phyloP scores from a whole-genome alignment of 192 early-diverging fungal species.

The Rhizophagus prolifer region DNA sequence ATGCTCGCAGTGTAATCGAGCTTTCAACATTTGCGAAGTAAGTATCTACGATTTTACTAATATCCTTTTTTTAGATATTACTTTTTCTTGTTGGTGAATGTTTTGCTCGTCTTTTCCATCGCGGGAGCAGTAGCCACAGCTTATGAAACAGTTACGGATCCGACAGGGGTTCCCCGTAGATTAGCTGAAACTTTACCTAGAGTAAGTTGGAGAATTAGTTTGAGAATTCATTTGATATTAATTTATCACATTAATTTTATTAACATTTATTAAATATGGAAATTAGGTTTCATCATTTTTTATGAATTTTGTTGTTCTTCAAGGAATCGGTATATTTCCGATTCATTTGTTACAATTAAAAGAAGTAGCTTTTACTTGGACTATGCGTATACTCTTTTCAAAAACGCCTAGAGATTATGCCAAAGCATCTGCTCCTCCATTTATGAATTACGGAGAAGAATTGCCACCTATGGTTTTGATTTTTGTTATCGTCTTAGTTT shows the following conservation, averaged over 20 bases:
- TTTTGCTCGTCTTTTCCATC: constrained; percentile 72
- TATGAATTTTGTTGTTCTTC: constrained; percentile 70
- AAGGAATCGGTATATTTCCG: constrained; percentile 69
- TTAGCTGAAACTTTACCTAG: constrained; percentile 67
- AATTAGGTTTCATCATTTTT: constrained; percentile 71
- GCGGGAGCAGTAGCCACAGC: constrained; percentile 66
- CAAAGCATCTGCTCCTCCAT: constrained; percentile 66
- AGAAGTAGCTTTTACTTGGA: constrained; percentile 54
- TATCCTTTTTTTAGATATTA: constrained; percentile 52
- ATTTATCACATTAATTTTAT: not conserved
- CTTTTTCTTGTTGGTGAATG: constrained; percentile 75
- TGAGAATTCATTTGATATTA: not conserved
- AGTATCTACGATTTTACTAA: not conserved
- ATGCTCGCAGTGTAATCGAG: constrained; percentile 45
- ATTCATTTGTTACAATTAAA: constrained; percentile 68
- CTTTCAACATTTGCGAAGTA: constrained; percentile 36
- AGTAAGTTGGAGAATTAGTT: constrained; percentile 28
- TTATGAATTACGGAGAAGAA: constrained; percentile 66
- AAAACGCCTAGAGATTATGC: constrained; percentile 83
- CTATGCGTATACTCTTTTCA: constrained; percentile 59
- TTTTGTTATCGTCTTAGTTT: constrained; percentile 70
- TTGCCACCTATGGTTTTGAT: constrained; percentile 71
- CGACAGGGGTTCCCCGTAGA: constrained; percentile 57
- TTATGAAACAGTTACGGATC: constrained; percentile 61
- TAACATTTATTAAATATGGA: not conserved